phyloP scores from a whole-genome alignment of 73 alveolate genomes.

The Paramecium caudatum region DNA sequence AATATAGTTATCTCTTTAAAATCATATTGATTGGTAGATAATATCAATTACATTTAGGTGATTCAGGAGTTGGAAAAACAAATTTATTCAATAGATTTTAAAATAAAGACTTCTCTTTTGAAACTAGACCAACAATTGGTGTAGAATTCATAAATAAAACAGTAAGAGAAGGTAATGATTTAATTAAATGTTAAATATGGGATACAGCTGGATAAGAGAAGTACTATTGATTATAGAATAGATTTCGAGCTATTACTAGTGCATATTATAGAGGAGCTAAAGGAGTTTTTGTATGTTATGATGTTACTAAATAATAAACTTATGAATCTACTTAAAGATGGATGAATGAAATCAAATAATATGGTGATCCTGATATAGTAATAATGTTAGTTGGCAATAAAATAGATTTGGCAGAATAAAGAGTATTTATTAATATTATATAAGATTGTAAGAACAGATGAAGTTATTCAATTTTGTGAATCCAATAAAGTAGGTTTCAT shows the following conservation, averaged over 20 bases:
- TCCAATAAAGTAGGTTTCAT: constrained; percentile 80
- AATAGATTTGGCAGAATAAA: constrained; percentile 83
- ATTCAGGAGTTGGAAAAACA: constrained; percentile 89
- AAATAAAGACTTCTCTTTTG: constrained; percentile 59
- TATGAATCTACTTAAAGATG: constrained; percentile 90
- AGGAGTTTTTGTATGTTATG: constrained; percentile 95
- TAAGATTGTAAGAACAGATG: constrained; percentile 78
- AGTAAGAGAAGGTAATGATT: constrained; percentile 80
- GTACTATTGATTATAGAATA: not conserved
- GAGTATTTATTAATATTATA: constrained; percentile 30
- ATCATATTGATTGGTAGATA: constrained; percentile 78
- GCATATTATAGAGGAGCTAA: constrained; percentile 96
- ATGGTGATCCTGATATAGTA: constrained; percentile 91
- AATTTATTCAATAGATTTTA: constrained; percentile 74
- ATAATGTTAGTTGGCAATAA: constrained; percentile 88
- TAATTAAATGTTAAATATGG: constrained; percentile 89
- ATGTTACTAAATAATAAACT: constrained; percentile 88
- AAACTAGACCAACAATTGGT: constrained; percentile 80
- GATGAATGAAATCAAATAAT: constrained; percentile 88
- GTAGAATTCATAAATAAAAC: constrained; percentile 87
- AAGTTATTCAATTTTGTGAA: constrained; percentile 78
- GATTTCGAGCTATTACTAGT: constrained; percentile 87
- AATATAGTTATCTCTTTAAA: constrained; percentile 75
- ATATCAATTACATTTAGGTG: constrained; percentile 72
- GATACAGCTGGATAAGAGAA: constrained; percentile 94